Percentiles rank a stretch among this genome's conserved stretches.
Conservation (phyloP, 768 basidiomycete species). For the Auricularia sp. region DNA sequence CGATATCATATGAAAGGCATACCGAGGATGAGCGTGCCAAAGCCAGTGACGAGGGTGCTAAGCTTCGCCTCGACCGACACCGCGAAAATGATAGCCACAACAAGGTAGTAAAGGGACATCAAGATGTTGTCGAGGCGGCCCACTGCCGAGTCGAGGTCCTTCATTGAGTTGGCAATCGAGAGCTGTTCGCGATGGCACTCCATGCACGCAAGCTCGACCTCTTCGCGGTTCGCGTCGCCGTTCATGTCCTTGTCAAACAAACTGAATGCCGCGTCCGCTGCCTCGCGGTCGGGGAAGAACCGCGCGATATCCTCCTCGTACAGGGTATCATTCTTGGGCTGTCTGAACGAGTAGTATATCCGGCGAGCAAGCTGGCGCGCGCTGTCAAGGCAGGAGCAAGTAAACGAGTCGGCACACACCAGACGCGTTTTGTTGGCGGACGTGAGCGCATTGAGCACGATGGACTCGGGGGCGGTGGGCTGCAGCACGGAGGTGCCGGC, state of each 20-base stretch:
- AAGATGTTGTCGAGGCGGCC: slow-evolving; percentile 79
- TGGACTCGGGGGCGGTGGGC: slow-evolving; percentile 75
- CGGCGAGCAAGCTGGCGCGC: slow-evolving; percentile 60
- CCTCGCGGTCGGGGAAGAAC: slow-evolving; percentile 59
- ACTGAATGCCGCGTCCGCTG: slow-evolving; percentile 56
- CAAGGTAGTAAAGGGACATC: slow-evolving; percentile 66
- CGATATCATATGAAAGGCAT: slow-evolving; percentile 3
- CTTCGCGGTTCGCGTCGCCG: slow-evolving; percentile 61
- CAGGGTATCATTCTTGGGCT: slow-evolving; percentile 48
- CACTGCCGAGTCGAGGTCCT: slow-evolving; percentile 83
- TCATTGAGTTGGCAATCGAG: slow-evolving; percentile 77
- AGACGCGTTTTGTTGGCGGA: slow-evolving; percentile 72
- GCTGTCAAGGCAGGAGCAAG: background rate
- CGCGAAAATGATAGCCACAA: slow-evolving; percentile 69
- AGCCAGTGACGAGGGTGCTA: slow-evolving; percentile 63
- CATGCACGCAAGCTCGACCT: slow-evolving; percentile 68
- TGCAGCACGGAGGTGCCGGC: slow-evolving; percentile 53
- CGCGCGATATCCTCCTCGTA: slow-evolving; percentile 57
- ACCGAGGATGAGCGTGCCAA: slow-evolving; percentile 52
- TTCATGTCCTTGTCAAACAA: slow-evolving; percentile 66
- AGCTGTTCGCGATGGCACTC: slow-evolving; percentile 80
- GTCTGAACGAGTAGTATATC: slow-evolving; percentile 76
- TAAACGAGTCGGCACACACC: slow-evolving; percentile 23
- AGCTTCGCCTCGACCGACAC: slow-evolving; percentile 73
- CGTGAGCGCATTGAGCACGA: slow-evolving; percentile 69